Evolutionary conservation across 1,284 basidiomycete species (phyloP), one percentile per base, ranked within the genome.

Genomic region (Puccinia coronata): DNA sequence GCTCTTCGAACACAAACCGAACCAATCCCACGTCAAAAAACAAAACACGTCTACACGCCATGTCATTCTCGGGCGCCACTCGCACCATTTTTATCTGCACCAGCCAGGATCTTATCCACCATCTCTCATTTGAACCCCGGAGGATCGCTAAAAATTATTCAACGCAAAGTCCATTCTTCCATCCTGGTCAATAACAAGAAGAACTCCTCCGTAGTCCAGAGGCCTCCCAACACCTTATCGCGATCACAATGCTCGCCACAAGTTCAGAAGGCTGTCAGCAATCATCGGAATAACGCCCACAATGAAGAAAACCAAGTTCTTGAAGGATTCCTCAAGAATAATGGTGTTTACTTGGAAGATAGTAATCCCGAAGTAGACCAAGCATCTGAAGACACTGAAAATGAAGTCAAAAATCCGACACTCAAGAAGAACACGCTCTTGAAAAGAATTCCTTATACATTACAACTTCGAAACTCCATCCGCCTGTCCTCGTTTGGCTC

Each of bases 31-130:
- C 59, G 59, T 63, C 59, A 14, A 18, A 63, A 63, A 63, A 34
- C 34, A 16, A 63, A 63, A 39, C 59, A n/a, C 6, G 59, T 63
- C 18, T 63, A 63, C 34, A 18, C 14, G 25, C 59, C 34, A 36
- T 63, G 59, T 11, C 59, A 63, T 23, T 63, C 59, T 63, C 59
- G 59, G 59, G 59, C 59, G 28, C 59, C 59, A 39, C 34, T 39
- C 8, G 59, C 59, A 31, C 59, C 59, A 63, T 63, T 63, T 63
- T 25, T 63, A 63, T 39, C 34, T 5, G 18, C 4, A 63, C 59
- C 59, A 63, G 59, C 59, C 6, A 63, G 59, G 34, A 34, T 63
- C 34, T 23, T 63, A 16, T 63, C 59, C 39, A 39, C 59, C 28
- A 36, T 63, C 28, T 63, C 59, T 39, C 59, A 20, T 39, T 23